A percentile compares a stretch with the other conserved stretches of the same genome.
phyloP scores from a whole-genome alignment of 768 basidiomycete genomes.

The Lenzites betulinus region DNA sequence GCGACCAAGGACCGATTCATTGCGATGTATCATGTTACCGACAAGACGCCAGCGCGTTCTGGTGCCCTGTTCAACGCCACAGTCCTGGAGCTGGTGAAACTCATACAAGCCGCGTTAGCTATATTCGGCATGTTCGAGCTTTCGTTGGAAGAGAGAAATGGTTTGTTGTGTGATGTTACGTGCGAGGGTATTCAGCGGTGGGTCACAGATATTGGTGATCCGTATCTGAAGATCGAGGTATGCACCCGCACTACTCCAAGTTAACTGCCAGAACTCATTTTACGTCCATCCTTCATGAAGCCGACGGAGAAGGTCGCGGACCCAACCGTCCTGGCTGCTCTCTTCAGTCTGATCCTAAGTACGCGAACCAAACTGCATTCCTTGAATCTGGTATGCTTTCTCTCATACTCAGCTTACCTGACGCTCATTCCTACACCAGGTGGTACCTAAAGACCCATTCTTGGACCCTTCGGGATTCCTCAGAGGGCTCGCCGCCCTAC shows the following conservation, averaged over 20 bases:
- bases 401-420: neutral
- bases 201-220: constrained; percentile 66
- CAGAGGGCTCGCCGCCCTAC: constrained; percentile 44
- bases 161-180: constrained; percentile 77
- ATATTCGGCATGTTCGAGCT: constrained; percentile 69
- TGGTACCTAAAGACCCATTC: constrained; percentile 78
- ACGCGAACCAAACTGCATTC: constrained; percentile 70
- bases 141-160: constrained; percentile 46
- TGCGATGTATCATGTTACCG: constrained; percentile 62
- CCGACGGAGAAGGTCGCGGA: constrained; percentile 74
- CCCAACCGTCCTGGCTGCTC: constrained; percentile 67
- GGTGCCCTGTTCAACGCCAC: constrained; percentile 55
- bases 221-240: constrained; percentile 62
- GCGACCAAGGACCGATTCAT: constrained; percentile 81
- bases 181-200: constrained; percentile 71
- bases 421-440: constrained; percentile 21
- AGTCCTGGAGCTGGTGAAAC: constrained; percentile 75
- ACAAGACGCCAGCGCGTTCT: constrained; percentile 36
- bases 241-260: constrained; percentile 2
- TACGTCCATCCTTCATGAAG: constrained; percentile 33
- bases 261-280: neutral
- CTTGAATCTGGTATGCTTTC: constrained; percentile 41
- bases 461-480: constrained; percentile 64
- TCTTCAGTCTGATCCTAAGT: constrained; percentile 68
- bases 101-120: constrained; percentile 69